phyloP scores from a whole-genome alignment of 2,329 filamentous ascomycete species.

The Colletotrichum sp. region DNA sequence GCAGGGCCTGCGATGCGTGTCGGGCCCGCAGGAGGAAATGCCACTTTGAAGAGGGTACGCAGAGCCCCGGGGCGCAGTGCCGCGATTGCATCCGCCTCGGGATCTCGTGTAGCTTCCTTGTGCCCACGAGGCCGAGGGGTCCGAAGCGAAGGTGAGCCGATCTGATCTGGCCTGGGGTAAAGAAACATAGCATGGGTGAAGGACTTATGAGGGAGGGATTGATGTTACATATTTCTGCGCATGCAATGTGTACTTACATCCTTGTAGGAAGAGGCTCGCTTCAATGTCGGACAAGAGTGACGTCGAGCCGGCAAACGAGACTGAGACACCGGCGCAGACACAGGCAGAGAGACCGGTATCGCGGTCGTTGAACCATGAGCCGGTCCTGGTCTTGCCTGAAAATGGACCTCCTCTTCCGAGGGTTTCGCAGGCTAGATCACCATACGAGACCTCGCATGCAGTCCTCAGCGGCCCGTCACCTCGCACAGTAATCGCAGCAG shows the following conservation, averaged over 20 bases:
- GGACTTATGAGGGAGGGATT: not conserved
- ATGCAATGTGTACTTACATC: not conserved
- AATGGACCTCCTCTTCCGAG: not conserved
- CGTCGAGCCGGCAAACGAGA: not conserved
- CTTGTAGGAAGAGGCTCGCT: slow-evolving; percentile 8
- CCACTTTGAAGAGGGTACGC: slow-evolving; percentile 8
- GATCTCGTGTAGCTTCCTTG: slow-evolving; percentile 25
- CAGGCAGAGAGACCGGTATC: not conserved
- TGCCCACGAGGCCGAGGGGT: slow-evolving; percentile 26
- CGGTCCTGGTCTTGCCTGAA: not conserved
- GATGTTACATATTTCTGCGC: not conserved
- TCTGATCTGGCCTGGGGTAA: not conserved
- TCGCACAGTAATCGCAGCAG: not conserved
- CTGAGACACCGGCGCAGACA: not conserved
- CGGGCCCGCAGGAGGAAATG: slow-evolving; percentile 28
- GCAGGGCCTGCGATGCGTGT: slow-evolving; percentile 28
- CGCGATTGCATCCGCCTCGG: slow-evolving; percentile 23
- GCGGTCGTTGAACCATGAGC: not conserved
- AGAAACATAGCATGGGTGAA: not conserved
- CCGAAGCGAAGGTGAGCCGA: slow-evolving; percentile 25
- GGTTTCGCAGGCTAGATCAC: not conserved
- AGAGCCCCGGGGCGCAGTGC: slow-evolving; percentile 10
- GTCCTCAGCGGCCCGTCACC: not conserved
- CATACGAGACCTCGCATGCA: not conserved
- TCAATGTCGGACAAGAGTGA: slow-evolving; percentile 7